These are phyloP conservation scores for Cladorrhinum sp. DNA, from an alignment of 2,329 filamentous ascomycete species.

Conservation along the genomic window DNA sequence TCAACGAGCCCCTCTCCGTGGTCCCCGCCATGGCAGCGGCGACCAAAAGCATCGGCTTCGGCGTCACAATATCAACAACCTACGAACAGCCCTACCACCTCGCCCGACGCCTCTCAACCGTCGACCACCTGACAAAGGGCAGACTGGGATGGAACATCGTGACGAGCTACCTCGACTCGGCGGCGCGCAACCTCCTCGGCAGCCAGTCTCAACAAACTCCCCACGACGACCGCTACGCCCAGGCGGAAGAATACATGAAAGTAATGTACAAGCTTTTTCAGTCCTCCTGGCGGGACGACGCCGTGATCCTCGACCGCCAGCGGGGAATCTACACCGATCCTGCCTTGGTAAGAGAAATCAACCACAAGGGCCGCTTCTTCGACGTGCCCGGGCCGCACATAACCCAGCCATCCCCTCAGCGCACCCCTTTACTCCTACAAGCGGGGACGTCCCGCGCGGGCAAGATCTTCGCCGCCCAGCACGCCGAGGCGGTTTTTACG, in stretches of 20 bases:
- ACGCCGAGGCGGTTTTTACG: slow-evolving; percentile 70
- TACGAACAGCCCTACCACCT: slow-evolving; percentile 69
- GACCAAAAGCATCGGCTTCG: slow-evolving; percentile 65
- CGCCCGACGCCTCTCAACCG: slow-evolving; percentile 60
- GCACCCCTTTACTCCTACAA: slow-evolving; percentile 67
- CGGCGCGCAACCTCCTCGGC: slow-evolving; percentile 62
- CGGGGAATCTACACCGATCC: slow-evolving; percentile 58
- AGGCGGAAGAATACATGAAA: slow-evolving; percentile 60
- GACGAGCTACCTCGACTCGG: slow-evolving; percentile 65
- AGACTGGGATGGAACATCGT: slow-evolving; percentile 55
- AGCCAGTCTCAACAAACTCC: slow-evolving; percentile 53
- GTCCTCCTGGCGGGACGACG: slow-evolving; percentile 55
- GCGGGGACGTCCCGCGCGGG: slow-evolving; percentile 66
- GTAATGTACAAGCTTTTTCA: slow-evolving; percentile 55
- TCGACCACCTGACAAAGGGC: slow-evolving; percentile 64
- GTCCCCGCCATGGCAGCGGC: slow-evolving; percentile 66
- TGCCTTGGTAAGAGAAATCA: slow-evolving; percentile 56
- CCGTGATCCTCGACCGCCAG: slow-evolving; percentile 50
- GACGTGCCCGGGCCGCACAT: slow-evolving; percentile 57
- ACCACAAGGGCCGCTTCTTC: slow-evolving; percentile 58
- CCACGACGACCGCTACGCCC: slow-evolving; percentile 59
- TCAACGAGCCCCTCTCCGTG: slow-evolving; percentile 64
- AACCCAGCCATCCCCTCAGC: slow-evolving; percentile 63
- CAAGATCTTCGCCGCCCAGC: slow-evolving; percentile 64
- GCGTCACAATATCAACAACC: slow-evolving; percentile 64